A percentile compares a stretch with the other conserved stretches of the same genome.
Evolutionary conservation across 2,329 filamentous ascomycete genomes (phyloP).

Genomic region (Arthroderma sp.): DNA sequence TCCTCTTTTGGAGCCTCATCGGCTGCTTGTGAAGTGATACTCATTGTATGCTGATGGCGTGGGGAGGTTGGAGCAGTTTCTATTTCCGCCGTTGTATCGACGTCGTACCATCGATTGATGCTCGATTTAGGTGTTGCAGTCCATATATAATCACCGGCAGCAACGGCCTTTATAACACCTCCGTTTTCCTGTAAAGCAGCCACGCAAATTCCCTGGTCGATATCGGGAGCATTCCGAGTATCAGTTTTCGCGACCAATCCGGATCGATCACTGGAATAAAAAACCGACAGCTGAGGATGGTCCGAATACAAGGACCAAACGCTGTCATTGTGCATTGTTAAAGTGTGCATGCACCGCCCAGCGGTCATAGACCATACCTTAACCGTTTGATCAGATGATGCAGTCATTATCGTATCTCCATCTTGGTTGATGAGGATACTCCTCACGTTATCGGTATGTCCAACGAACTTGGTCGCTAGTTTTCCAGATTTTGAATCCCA

Average conservation of each 20-base stretch:
- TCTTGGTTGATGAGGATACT: constrained; percentile 80
- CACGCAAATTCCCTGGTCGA: constrained; percentile 79
- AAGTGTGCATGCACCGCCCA: constrained; percentile 90
- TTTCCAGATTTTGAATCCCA: constrained; percentile 87
- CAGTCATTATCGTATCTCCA: constrained; percentile 83
- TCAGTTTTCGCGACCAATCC: constrained; percentile 96
- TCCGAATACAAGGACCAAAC: constrained; percentile 93
- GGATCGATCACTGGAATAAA: constrained; percentile 88
- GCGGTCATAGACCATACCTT: constrained; percentile 96
- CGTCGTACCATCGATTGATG: constrained; percentile 80
- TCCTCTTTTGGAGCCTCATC: constrained; percentile 8
- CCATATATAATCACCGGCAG: constrained; percentile 67
- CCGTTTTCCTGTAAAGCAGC: constrained; percentile 89
- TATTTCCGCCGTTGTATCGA: constrained; percentile 64
- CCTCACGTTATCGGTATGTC: constrained; percentile 87
- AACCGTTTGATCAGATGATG: constrained; percentile 89
- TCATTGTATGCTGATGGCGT: constrained; percentile 38
- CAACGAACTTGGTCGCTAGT: constrained; percentile 88
- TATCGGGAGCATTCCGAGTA: constrained; percentile 57
- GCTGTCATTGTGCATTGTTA: constrained; percentile 98
- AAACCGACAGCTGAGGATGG: constrained; percentile 69
- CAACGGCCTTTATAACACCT: constrained; percentile 45
- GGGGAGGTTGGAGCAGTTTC: constrained; percentile 39
- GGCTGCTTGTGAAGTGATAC: constrained; percentile 22
- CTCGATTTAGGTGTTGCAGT: constrained; percentile 81